A percentile compares a stretch with the other conserved stretches of the same genome.
phyloP scores from a whole-genome alignment of 106 monocot genomes.

The Acanthochlamys bracteata region DNA sequence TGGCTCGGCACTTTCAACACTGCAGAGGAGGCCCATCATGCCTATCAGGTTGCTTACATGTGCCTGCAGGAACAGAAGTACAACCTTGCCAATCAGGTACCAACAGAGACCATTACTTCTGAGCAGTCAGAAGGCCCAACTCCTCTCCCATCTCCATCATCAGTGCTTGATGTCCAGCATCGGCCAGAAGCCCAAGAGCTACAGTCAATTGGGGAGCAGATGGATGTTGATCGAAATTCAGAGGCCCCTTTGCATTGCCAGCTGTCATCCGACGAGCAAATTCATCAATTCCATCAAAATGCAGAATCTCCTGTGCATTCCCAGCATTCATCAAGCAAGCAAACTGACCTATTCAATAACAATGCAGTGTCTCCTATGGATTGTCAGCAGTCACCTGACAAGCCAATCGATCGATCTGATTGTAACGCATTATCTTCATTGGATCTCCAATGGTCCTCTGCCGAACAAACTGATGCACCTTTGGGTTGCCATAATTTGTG shows the following conservation, averaged over 20 bases:
- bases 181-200: background rate
- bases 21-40: constrained; percentile 23
- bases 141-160: constrained; percentile 15
- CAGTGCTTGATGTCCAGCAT: constrained; percentile 3
- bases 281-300: too few relatives aligned
- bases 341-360: too few relatives aligned
- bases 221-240: background rate
- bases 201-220: too few relatives aligned
- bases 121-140: background rate
- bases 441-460: too few relatives aligned
- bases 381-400: background rate
- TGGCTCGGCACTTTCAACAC: constrained; percentile 40
- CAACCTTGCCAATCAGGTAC: background rate
- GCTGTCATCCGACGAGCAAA: too few relatives aligned
- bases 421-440: too few relatives aligned
- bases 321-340: too few relatives aligned
- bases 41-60: constrained; percentile 11
- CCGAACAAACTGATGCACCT: too few relatives aligned
- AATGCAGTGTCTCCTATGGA: background rate
- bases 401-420: background rate
- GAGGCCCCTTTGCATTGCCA: background rate
- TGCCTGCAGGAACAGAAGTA: constrained; percentile 1
- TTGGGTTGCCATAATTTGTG: too few relatives aligned
- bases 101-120: background rate
- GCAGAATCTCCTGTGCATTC: too few relatives aligned